Evolutionary conservation across 2,329 filamentous ascomycete species (phyloP), one percentile per base, ranked within the genome.

Genomic region (Arthrobotrys sphaeroides): DNA sequence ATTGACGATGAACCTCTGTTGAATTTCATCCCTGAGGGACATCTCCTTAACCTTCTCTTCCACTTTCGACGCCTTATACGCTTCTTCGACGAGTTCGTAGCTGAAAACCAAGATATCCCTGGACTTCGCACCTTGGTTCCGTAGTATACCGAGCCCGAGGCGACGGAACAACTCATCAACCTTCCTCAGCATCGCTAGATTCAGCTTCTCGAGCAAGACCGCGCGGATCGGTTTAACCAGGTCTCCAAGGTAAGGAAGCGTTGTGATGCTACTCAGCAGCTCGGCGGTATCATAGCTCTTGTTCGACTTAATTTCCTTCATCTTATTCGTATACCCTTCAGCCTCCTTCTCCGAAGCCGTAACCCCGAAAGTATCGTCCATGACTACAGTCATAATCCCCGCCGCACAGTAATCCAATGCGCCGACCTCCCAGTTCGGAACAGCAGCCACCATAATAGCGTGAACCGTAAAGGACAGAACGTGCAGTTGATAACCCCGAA

Each of bases 231-330:
- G 96, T 62, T 86, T 86, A 59, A 97, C 86, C 2, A 99, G 87
- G 57, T 90, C 88, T 53, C 90, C 89, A 4, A 98, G 86, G 68
- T 90, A 88, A 60, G 84, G 85, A 22, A 97, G 85, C 0, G 93
- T 94, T 1, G 92, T 90, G 53, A 90, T 93, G 80, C 90, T 92
- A 24, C 95, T 91, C 78, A 98, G 86, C 13, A 98, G 85, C 82
- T 98, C 94, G 90, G 98, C 96, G 0, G 95, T 96, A 81, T 99
- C 96, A 80, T 94, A 96, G 81, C 94, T 97, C 85, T 98, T 99
- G 85, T 92, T 97, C 82, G 92, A 95, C 85, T 97, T 98, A 68
- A 99, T 90, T 83, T 99, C 95, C 83, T 96, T 97, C 90, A 96
- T 97, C 82, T 94, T 91, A 81, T 90, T 97, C 67, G 91, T 90